Evolutionary conservation across 2,329 filamentous ascomycete genomes (phyloP).

Genomic region (Hawksworthiomyces lignivorus): DNA sequence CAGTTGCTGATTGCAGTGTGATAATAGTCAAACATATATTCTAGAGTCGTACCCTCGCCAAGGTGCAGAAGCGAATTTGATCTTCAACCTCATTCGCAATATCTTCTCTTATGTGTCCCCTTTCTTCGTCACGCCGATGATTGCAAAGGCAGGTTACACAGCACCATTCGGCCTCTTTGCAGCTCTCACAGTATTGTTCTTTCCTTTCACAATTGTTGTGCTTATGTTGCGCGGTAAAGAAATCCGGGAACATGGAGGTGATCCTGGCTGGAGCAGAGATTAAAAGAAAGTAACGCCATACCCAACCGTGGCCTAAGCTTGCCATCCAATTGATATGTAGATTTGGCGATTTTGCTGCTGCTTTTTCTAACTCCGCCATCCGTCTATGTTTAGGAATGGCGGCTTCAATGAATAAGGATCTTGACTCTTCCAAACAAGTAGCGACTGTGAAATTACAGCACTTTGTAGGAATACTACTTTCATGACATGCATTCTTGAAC

Average conservation of each 20-base stretch:
- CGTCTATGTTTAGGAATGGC: no score
- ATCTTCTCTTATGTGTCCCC: conserved; percentile 5
- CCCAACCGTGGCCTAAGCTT: no score
- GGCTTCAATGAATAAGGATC: no score
- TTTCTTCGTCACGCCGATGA: conserved; percentile 1
- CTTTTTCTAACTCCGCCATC: no score
- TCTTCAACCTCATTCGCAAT: conserved; percentile 4
- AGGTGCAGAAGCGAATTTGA: conserved; percentile 3
- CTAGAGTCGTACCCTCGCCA: conserved; percentile 4
- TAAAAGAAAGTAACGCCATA: no score
- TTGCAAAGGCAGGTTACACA: neutral
- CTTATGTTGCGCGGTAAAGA: conserved; percentile 4
- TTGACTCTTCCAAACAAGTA: no score
- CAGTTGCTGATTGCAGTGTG: no score
- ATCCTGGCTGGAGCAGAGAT: conserved; percentile 5
- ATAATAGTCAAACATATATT: neutral
- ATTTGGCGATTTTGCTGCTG: no score
- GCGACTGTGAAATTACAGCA: no score
- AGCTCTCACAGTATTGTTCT: conserved; percentile 1
- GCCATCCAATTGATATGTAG: no score
- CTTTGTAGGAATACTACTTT: no score
- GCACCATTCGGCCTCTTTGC: conserved; percentile 4
- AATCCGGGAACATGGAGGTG: neutral
- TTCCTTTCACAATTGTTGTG: neutral
- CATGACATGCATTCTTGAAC: no score